Evolutionary conservation across 192 early-diverging fungal genomes (phyloP), one percentile per base, ranked within the genome.

Genomic region (Coemansia furcata): DNA sequence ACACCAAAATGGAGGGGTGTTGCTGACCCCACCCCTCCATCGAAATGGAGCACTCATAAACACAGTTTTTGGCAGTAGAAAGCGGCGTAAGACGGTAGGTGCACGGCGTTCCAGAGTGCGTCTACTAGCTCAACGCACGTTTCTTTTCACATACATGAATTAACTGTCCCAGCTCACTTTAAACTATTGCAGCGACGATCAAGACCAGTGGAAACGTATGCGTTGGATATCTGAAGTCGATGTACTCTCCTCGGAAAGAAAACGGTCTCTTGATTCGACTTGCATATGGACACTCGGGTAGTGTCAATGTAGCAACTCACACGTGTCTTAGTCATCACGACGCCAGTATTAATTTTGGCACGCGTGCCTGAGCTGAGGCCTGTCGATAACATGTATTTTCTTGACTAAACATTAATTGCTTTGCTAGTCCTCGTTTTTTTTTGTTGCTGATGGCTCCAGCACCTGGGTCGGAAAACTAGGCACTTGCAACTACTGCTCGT

Each of bases 401-500:
- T 49, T 21, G n/a, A 23, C 39, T 33, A 33, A 7, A 33, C 17
- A 7, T 32, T 32, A 57, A 57, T 33, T 57, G 54, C 50, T 9
- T 30, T 54, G 44, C n/a, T 6, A 19, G n/a, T 21, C 47, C 30
- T 35, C 54, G 6, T 23, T 14, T 32, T 10, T 9, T 30, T 11
- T 12, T 29, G 54, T 57, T 1, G 23, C 23, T 26, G 23, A 26
- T 46, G n/a, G 17, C 6, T 8, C 36, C 38, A 35, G 35, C 58
- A 60, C 12, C 17, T 49, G 44, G 52, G 14, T 9, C 17, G 19
- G 21, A 42, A 26, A 3, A 1, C 17, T 26, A 33, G 6, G 10
- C n/a, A 32, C 4, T 30, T 4, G 3, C 30, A 30, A 21, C 37
- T 76, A 62, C 54, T 82, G 68, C 35, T 77, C 74, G 59, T 74